Evolutionary conservation across 2,329 filamentous ascomycete species (phyloP), one percentile per base, ranked within the genome.

Genomic region (Byssoonygena ceratinophila): DNA sequence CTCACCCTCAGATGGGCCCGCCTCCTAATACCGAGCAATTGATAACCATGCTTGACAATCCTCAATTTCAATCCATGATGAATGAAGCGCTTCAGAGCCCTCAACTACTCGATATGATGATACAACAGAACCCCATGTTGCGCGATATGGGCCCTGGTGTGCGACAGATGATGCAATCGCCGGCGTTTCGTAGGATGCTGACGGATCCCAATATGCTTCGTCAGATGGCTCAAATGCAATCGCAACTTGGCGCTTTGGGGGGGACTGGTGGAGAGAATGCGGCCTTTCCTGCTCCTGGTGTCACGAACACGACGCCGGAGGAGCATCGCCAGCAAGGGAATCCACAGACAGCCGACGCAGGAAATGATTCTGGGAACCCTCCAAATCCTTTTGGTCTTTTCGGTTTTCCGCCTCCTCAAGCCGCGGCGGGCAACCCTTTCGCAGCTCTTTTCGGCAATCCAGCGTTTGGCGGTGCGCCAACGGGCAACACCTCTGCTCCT

Each of bases 61-160:
- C 92, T 20, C 84, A 87, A 64, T 83, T 94, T 53, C 81, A 87
- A 58, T 84, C 88, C 59, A 83, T 84, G 52, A 86, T 98, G 80
- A 94, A 92, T 68, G 91, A 96, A 70, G 88, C 90, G 32, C 84
- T 98, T 67, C 87, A 90, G 68, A 97, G 97, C 70, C 91, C 92
- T n/a, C 80, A 83, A 16, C 85, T 98, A 61, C 80, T 97, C 65
- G 88, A 97, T 64, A 87, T 94, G 79, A 87, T 97, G 79, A 89
- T 98, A 61, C 82, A 92, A 61, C 81, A 85, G 64, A 95, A 95
- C 65, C 92, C 92, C 1, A 84, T 88, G 77, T 74, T 89, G 16
- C 79, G 83, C 61, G 78, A 81, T 55, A 80, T 85, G 68, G 74
- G 76, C 20, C 85, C 85, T 37, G 80, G 84, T 55, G 86, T 87